phyloP scores from a whole-genome alignment of 148 eudicot genomes.

The Vaccinium vitisidaea region DNA sequence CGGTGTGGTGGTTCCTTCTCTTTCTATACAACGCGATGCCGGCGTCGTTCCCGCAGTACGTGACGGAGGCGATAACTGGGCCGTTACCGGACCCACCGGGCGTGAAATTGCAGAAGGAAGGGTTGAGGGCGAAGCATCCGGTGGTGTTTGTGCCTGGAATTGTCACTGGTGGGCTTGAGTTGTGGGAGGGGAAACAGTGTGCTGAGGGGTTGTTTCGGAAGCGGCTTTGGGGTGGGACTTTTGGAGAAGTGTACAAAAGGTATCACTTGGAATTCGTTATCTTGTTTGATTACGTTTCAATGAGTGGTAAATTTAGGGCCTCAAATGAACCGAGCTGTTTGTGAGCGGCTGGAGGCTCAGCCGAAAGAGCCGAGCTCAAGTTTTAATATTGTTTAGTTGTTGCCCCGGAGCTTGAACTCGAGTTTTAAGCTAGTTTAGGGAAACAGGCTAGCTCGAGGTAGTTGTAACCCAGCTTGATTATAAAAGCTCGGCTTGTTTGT shows the following conservation, averaged over 20 bases:
- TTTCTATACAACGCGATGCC: slow-evolving; percentile 56
- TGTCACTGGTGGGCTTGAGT: slow-evolving; percentile 55
- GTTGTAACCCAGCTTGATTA: too few species aligned
- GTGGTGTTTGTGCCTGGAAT: slow-evolving; percentile 62
- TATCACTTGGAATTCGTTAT: slow-evolving; percentile 19
- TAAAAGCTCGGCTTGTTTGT: too few species aligned
- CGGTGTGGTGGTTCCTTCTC: slow-evolving; percentile 67
- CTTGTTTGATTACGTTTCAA: not conserved
- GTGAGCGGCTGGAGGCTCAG: too few species aligned
- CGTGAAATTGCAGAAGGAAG: slow-evolving; percentile 59
- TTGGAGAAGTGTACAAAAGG: slow-evolving; percentile 94
- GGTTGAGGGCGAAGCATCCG: slow-evolving; percentile 60
- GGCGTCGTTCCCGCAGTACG: slow-evolving; percentile 59
- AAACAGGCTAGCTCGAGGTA: too few species aligned
- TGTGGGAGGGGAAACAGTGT: slow-evolving; percentile 61
- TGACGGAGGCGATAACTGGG: slow-evolving; percentile 56
- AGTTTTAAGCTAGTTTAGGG: too few species aligned
- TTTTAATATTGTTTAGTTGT: too few species aligned
- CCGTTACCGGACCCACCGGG: slow-evolving; percentile 64
- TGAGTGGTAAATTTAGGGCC: not conserved
- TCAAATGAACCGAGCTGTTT: too few species aligned
- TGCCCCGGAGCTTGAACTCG: too few species aligned
- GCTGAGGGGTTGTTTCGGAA: slow-evolving; percentile 81
- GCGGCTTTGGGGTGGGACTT: slow-evolving; percentile 94
- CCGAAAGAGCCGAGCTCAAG: too few species aligned